Conservation (phyloP, 805 yeast species). For the Yamadazyma akitaensis region DNA sequence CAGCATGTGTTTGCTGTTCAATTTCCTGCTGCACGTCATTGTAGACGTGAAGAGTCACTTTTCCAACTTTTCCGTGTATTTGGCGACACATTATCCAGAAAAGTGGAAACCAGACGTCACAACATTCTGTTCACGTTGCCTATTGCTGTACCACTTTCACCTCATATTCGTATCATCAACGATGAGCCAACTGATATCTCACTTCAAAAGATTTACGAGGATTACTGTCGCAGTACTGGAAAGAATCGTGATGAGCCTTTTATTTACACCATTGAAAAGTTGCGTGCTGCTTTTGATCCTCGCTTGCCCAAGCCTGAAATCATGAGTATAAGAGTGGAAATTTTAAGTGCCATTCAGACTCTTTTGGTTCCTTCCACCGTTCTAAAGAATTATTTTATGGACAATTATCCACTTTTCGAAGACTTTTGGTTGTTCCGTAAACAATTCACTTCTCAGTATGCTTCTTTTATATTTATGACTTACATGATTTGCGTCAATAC, state of each 20-base stretch:
- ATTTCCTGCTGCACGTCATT: slow-evolving; percentile 96
- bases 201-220: slow-evolving; percentile 83
- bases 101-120: slow-evolving; percentile 86
- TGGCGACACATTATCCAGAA: slow-evolving; percentile 73
- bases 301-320: slow-evolving; percentile 91
- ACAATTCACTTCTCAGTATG: slow-evolving; percentile 92
- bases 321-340: slow-evolving; percentile 84
- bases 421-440: slow-evolving; percentile 97
- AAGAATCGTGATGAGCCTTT: slow-evolving; percentile 87
- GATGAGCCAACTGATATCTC: slow-evolving; percentile 77
- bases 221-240: slow-evolving; percentile 68
- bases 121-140: slow-evolving; percentile 84
- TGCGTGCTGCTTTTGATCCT: slow-evolving; percentile 91
- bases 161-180: slow-evolving; percentile 85
- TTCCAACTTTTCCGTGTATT: slow-evolving; percentile 88
- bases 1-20: slow-evolving; percentile 92
- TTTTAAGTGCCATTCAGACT: slow-evolving; percentile 84
- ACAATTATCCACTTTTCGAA: slow-evolving; percentile 70
- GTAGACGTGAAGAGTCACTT: slow-evolving; percentile 92
- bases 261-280: slow-evolving; percentile 76
- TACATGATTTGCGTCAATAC: slow-evolving; percentile 91
- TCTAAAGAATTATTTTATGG: slow-evolving; percentile 72
- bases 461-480: slow-evolving; percentile 87
- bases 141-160: slow-evolving; percentile 88
- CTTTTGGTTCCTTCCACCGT: slow-evolving; percentile 82